Percentiles rank a stretch among this genome's conserved stretches.
These are phyloP conservation scores for Fomitopsis pinicola DNA, from an alignment of 1,284 basidiomycete species.

Conservation along the genomic window DNA sequence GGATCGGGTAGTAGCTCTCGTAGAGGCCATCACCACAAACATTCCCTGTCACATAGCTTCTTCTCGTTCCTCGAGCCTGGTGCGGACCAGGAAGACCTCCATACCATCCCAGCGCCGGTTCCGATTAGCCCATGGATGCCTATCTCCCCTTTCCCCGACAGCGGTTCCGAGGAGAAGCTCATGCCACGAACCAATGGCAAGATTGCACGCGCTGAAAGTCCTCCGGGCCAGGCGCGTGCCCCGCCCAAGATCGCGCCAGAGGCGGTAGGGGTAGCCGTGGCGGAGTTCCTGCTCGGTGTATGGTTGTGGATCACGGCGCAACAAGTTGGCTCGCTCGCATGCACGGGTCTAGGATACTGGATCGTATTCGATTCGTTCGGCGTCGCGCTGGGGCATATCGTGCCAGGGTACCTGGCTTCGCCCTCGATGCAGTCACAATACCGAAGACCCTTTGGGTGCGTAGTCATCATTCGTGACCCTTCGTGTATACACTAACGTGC, in stretches of 20 bases:
- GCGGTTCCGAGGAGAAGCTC: slow-evolving; percentile 6
- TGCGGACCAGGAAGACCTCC: slow-evolving; percentile 27
- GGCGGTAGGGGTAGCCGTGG: slow-evolving; percentile 27
- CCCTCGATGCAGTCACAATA: slow-evolving; percentile 26
- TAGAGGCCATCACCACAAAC: slow-evolving; percentile 87
- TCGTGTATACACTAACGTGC: background rate
- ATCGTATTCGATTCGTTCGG: slow-evolving; percentile 93
- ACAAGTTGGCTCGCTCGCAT: slow-evolving; percentile 79
- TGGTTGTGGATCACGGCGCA: slow-evolving; percentile 91
- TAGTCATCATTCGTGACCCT: slow-evolving; percentile 10
- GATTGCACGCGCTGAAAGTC: slow-evolving; percentile 13
- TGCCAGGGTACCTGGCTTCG: slow-evolving; percentile 37
- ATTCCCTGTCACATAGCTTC: slow-evolving; percentile 91
- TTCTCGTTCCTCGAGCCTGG: slow-evolving; percentile 54
- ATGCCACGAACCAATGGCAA: slow-evolving; percentile 5
- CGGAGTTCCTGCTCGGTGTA: slow-evolving; percentile 60
- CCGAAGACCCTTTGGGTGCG: slow-evolving; percentile 68
- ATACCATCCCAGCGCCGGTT: slow-evolving; percentile 46
- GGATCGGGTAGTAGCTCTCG: slow-evolving; percentile 38
- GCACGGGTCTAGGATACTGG: slow-evolving; percentile 93
- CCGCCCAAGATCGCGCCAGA: slow-evolving; percentile 17
- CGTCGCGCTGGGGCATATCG: slow-evolving; percentile 52
- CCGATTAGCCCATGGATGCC: slow-evolving; percentile 55
- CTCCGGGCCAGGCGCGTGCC: slow-evolving; percentile 19
- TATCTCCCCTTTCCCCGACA: slow-evolving; percentile 32